Conservation (phyloP, 257 asterid genomes). For the Solanum paucissectum region DNA sequence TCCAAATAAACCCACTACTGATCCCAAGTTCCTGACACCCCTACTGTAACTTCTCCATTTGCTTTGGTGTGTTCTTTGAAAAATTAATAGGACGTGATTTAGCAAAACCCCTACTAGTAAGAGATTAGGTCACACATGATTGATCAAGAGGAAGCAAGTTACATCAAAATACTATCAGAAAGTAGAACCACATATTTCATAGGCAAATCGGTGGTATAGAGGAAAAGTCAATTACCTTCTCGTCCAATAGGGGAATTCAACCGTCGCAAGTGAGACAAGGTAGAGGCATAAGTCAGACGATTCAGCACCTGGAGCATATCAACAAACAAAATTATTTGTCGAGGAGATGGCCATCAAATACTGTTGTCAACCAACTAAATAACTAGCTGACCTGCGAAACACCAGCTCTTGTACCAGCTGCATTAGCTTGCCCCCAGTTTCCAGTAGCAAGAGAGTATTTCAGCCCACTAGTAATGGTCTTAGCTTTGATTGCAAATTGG, state of each 20-base stretch:
- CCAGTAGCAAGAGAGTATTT: conserved; percentile 97
- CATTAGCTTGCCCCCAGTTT: conserved; percentile 99
- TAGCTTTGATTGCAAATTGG: conserved; percentile 97
- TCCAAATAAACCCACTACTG: not conserved
- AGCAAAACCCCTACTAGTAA: not conserved
- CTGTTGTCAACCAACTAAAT: not conserved
- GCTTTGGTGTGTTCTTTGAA: not conserved
- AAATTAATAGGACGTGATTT: not conserved
- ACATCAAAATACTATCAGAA: not conserved
- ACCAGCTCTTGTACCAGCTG: conserved; percentile 98
- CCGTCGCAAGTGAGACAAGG: conserved; percentile 88
- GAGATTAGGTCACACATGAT: not conserved
- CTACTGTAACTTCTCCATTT: not conserved
- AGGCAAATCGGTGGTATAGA: not conserved
- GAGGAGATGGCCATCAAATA: not conserved
- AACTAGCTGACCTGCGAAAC: conserved; percentile 75
- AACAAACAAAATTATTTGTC: not conserved
- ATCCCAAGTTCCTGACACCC: not conserved
- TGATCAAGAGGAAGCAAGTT: not conserved
- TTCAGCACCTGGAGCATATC: conserved; percentile 65
- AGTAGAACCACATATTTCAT: not conserved
- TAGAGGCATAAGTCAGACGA: conserved; percentile 96
- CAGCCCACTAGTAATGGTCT: conserved; percentile 94
- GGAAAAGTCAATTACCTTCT: conserved; percentile 49
- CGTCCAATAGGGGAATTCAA: conserved; percentile 97